Base-by-base conservation (phyloP, 306 rosid species). In the Dalbergia cochinchinensis region DNA sequence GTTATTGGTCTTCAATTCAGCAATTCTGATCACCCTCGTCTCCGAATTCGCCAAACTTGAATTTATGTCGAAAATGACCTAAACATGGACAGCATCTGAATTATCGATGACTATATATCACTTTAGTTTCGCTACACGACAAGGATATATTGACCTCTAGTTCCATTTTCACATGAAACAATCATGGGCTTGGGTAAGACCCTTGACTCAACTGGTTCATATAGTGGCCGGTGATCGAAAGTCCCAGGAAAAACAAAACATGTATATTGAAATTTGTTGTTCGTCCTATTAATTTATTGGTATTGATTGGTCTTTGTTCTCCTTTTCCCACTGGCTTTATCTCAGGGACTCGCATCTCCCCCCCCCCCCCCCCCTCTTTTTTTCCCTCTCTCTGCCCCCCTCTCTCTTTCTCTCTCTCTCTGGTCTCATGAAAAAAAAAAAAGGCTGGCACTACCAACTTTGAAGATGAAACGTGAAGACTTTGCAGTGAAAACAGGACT, bases 201-300 rank as follows among this genome's bases (percentile, higher is more conserved):
- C 39, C 74, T 37, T 31, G 62, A 69, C 62, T 42, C 16, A 26
- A 7, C 61, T 35, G 39, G 5, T 65, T 76, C 39, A 22, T 47
- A 20, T 44, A 26, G 31, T 76, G 78, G 88, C 64, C 82, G 85
- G 88, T 82, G 83, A 34, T 77, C 53, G 2, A 15, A 53, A 39
- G 19, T 71, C 35, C 11, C 11, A 54, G 8, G 33, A 9, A 42
- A 11, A 42, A 10, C 16, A 76, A 65, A 53, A 66, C 4, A 10
- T 54, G 50, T 33, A 5, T 13, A 13, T 65, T 45, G 3, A 15
- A 6, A 8, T 47, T 47, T 47, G 10, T 47, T 10, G 14, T 10
- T 47, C 53, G 18, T 53, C 9, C 14, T 53, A 4, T 53, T 53
- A 53, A 50, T 50, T 53, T n/a, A 53, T 53, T 53, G 19, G 59